These are phyloP conservation scores for Arthroderma sp. DNA, from an alignment of 2,329 filamentous ascomycete genomes.

Conservation along the genomic window DNA sequence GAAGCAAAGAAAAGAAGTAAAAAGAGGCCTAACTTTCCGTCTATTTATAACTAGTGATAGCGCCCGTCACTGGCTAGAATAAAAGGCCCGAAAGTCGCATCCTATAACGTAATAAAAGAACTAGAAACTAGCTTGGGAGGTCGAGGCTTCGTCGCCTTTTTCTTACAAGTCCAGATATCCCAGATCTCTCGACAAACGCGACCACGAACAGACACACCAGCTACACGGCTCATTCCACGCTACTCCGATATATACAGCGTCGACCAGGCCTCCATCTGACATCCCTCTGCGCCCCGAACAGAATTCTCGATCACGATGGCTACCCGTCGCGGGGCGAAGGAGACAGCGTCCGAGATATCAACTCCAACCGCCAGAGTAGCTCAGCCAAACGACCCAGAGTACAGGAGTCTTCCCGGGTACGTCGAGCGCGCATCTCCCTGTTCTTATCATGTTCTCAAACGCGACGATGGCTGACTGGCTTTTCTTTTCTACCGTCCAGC, in stretches of 20 bases:
- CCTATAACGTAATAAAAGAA: not conserved
- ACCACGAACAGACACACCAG: not conserved
- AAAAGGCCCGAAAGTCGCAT: not conserved
- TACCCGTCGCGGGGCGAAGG: not conserved
- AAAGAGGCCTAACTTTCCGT: not conserved
- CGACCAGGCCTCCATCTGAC: not conserved
- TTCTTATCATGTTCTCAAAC: not conserved
- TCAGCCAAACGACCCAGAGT: not conserved
- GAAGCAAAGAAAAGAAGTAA: too few relatives aligned
- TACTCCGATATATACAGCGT: not conserved
- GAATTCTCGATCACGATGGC: not conserved
- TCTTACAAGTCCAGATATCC: constrained; percentile 1
- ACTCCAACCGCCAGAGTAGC: not conserved
- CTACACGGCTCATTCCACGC: not conserved
- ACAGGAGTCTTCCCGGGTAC: not conserved
- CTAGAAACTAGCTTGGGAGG: not conserved
- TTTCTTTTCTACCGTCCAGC: constrained; percentile 33
- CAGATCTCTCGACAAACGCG: not conserved
- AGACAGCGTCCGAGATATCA: not conserved
- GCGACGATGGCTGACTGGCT: not conserved
- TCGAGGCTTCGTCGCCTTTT: not conserved
- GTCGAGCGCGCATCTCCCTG: not conserved
- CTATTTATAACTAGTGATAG: not conserved
- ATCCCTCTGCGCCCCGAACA: not conserved
- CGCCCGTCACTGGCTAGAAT: not conserved